Conservation (phyloP, 108 stramenopile genomes). For the Aurantiochytrium sp. region DNA sequence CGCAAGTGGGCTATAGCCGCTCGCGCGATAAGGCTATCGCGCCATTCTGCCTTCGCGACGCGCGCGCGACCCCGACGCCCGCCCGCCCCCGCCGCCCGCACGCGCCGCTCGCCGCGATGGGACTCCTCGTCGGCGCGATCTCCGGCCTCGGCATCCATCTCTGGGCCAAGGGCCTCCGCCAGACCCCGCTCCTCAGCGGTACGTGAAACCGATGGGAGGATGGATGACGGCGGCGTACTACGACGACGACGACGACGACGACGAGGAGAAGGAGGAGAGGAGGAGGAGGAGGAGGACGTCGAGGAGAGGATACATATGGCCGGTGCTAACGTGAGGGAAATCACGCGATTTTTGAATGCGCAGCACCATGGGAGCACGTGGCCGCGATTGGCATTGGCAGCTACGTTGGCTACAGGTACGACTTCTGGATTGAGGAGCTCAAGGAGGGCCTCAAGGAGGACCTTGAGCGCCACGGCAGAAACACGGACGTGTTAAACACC, state of each 20-base stretch:
- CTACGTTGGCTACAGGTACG: not conserved
- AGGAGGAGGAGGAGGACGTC: too few relatives aligned
- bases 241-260: not conserved
- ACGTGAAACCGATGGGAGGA: not conserved
- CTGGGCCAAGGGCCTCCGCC: not conserved
- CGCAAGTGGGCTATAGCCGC: too few relatives aligned
- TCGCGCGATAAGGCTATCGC: too few relatives aligned
- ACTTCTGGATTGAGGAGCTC: not conserved
- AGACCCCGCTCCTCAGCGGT: not conserved
- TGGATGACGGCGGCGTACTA: too few relatives aligned
- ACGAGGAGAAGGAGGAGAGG: not conserved
- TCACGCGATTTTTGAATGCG: too few relatives aligned
- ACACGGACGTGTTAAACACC: not conserved
- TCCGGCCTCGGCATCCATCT: not conserved
- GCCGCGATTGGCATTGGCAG: not conserved
- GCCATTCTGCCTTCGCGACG: too few relatives aligned
- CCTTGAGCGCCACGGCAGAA: not conserved
- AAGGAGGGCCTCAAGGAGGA: not conserved
- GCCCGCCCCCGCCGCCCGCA: too few relatives aligned
- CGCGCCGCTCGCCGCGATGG: too few relatives aligned
- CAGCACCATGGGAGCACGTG: conserved; percentile 5
- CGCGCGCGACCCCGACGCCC: too few relatives aligned
- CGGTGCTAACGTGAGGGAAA: too few relatives aligned
- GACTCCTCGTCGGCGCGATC: not conserved
- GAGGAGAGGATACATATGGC: too few relatives aligned